Evolutionary conservation across 2,329 filamentous ascomycete species (phyloP).

Genomic region (Meredithiella fracta): DNA sequence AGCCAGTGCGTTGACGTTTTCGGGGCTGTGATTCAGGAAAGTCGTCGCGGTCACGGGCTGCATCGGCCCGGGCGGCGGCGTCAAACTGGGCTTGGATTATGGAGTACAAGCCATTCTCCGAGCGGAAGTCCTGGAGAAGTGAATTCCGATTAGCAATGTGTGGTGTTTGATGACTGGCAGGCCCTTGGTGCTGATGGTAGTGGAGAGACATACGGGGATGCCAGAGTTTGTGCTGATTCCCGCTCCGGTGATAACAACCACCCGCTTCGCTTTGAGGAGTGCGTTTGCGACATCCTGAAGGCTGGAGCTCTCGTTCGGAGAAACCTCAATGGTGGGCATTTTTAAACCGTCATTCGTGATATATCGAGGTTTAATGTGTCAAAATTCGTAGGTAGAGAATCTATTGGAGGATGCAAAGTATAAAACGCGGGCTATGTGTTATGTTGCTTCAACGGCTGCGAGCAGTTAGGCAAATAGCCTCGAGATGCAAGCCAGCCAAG

Average conservation of each 20-base stretch:
- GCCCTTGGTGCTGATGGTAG: neutral
- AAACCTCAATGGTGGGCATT: slow-evolving; percentile 44
- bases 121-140: slow-evolving; percentile 47
- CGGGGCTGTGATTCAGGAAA: slow-evolving; percentile 12
- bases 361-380: neutral
- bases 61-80: slow-evolving; percentile 24
- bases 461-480: no score
- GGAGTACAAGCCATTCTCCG: slow-evolving; percentile 55
- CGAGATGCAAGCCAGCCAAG: no score
- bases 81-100: slow-evolving; percentile 54
- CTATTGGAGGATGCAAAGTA: neutral
- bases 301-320: slow-evolving; percentile 31
- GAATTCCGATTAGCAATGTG: neutral
- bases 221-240: slow-evolving; percentile 63
- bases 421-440: no score
- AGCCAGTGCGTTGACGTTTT: slow-evolving; percentile 15
- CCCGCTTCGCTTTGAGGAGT: slow-evolving; percentile 47
- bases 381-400: neutral
- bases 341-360: slow-evolving; percentile 16
- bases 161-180: neutral
- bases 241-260: slow-evolving; percentile 56
- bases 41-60: slow-evolving; percentile 11
- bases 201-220: slow-evolving; percentile 39
- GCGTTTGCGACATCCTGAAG: slow-evolving; percentile 50
- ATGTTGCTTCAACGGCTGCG: no score